These are phyloP conservation scores for Fusarium praegraminearum DNA, from an alignment of 2,329 filamentous ascomycete genomes.

Conservation along the genomic window DNA sequence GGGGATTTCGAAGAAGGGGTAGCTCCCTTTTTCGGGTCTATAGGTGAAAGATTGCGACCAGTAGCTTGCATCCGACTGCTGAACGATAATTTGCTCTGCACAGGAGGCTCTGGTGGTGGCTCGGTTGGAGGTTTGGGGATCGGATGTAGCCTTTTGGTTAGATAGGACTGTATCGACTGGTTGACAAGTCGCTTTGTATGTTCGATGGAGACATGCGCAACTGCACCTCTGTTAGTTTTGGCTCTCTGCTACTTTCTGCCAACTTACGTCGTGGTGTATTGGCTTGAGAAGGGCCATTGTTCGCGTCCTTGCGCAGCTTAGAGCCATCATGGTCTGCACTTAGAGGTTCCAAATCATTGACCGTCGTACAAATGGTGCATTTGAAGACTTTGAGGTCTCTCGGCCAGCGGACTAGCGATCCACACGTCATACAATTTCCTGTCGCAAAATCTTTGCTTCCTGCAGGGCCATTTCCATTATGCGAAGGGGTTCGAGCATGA, in stretches of 20 bases:
- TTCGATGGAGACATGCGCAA: slow-evolving; percentile 51
- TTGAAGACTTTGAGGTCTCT: slow-evolving; percentile 78
- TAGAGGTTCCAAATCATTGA: slow-evolving; percentile 75
- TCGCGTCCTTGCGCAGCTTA: slow-evolving; percentile 42
- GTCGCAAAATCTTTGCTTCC: slow-evolving; percentile 70
- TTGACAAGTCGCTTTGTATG: slow-evolving; percentile 52
- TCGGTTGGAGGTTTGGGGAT: slow-evolving; percentile 31
- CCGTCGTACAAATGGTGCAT: slow-evolving; percentile 85
- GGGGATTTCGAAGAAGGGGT: slow-evolving; percentile 27
- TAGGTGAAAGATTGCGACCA: slow-evolving; percentile 14
- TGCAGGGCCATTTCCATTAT: slow-evolving; percentile 50
- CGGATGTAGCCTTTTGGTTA: slow-evolving; percentile 45
- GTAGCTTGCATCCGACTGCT: slow-evolving; percentile 38
- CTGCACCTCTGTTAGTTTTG: slow-evolving; percentile 37
- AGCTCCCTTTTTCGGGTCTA: slow-evolving; percentile 16
- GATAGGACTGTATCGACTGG: slow-evolving; percentile 51
- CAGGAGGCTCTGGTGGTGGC: slow-evolving; percentile 21
- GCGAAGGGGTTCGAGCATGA: slow-evolving; percentile 41
- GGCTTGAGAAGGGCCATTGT: slow-evolving; percentile 26
- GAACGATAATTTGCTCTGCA: slow-evolving; percentile 37
- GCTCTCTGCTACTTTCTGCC: neutral
- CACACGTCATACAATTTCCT: slow-evolving; percentile 88
- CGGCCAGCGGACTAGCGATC: slow-evolving; percentile 83
- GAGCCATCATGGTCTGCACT: slow-evolving; percentile 36
- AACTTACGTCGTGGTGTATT: slow-evolving; percentile 36